phyloP scores from a whole-genome alignment of 768 basidiomycete species.

The Coprinellus aureogranulatus region DNA sequence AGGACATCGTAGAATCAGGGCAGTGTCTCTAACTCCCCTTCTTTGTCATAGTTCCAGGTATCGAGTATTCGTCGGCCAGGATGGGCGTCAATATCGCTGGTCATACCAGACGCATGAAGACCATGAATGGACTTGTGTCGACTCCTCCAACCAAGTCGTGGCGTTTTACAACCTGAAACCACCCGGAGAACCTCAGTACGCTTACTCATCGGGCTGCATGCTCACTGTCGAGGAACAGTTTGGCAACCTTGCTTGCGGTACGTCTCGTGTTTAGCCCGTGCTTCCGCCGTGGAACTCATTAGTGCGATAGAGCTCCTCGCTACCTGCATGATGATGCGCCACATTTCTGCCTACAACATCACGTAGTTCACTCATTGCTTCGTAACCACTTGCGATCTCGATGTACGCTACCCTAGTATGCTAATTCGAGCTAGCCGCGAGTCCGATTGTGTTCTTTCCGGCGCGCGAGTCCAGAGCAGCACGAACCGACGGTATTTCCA shows the following conservation, averaged over 20 bases:
- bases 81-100: constrained; percentile 65
- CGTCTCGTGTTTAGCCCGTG: constrained; percentile 21
- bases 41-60: constrained; percentile 32
- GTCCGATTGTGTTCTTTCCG: no score
- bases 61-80: constrained; percentile 56
- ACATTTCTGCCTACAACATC: constrained; percentile 48
- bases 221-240: constrained; percentile 63
- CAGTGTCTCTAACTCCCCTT: constrained; percentile 4
- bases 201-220: constrained; percentile 56
- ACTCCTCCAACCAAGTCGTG: constrained; percentile 47
- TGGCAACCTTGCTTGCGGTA: constrained; percentile 55
- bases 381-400: no score
- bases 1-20: constrained; percentile 5
- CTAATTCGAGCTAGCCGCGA: no score
- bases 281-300: no score
- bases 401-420: no score
- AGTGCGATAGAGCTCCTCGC: constrained; percentile 68
- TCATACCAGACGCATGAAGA: constrained; percentile 43
- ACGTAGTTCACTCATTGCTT: no score
- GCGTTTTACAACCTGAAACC: constrained; percentile 61
- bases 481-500: no score
- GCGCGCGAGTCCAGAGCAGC: no score
- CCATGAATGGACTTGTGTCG: constrained; percentile 71
- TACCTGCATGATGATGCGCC: constrained; percentile 62
- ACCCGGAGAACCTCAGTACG: constrained; percentile 53